phyloP scores from a whole-genome alignment of 768 basidiomycete genomes.

The Trametes villosa region DNA sequence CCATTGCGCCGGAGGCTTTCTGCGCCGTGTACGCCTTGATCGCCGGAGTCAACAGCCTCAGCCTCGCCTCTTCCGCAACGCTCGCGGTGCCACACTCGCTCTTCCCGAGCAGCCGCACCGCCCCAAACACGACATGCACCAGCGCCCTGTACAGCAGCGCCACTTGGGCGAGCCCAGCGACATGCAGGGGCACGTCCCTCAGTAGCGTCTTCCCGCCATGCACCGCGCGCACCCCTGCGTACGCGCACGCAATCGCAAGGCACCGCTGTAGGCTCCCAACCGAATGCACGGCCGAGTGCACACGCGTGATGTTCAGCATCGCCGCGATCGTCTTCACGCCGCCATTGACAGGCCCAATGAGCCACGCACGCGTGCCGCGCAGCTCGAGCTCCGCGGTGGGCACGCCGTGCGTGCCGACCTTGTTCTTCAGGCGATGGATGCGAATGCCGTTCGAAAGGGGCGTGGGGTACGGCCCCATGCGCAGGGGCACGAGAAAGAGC shows the following conservation, averaged over 20 bases:
- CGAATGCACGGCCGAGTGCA: constrained; percentile 62
- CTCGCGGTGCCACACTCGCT: constrained; percentile 57
- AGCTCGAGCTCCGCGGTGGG: constrained; percentile 77
- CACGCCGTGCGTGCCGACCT: constrained; percentile 73
- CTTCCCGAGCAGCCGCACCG: constrained; percentile 59
- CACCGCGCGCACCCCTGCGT: constrained; percentile 61
- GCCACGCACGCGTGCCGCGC: constrained; percentile 59
- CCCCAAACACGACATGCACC: constrained; percentile 63
- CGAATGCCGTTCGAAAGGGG: constrained; percentile 66
- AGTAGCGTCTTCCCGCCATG: constrained; percentile 53
- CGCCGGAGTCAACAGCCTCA: constrained; percentile 68
- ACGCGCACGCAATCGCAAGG: constrained; percentile 66
- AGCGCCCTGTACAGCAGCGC: constrained; percentile 67
- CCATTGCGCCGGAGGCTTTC: constrained; percentile 62
- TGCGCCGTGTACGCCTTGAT: constrained; percentile 73
- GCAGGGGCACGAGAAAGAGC: constrained; percentile 73
- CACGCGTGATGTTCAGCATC: constrained; percentile 75
- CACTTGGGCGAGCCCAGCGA: constrained; percentile 63
- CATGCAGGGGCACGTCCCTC: constrained; percentile 59
- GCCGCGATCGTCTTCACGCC: constrained; percentile 72
- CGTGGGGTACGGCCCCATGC: constrained; percentile 43
- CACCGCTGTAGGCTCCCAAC: constrained; percentile 61
- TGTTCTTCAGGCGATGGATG: constrained; percentile 75
- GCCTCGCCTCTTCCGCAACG: constrained; percentile 51
- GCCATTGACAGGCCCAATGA: constrained; percentile 56